phyloP scores from a whole-genome alignment of 352 stramenopile genomes.

The Pythium apleroticum region DNA sequence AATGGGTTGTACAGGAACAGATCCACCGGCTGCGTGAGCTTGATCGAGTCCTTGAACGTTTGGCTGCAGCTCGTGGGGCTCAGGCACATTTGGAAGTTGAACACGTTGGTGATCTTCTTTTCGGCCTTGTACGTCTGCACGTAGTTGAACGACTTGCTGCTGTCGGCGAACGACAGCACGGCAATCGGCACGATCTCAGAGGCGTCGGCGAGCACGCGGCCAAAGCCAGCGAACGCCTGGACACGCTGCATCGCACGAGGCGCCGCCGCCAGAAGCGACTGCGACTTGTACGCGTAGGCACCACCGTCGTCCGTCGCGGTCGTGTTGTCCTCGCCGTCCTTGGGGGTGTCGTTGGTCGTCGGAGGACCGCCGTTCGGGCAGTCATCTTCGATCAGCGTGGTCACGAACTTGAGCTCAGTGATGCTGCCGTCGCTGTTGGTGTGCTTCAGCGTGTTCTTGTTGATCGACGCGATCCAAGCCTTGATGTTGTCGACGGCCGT shows the following conservation, averaged over 20 bases:
- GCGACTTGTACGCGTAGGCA: neutral
- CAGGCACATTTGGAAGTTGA: conserved; percentile 45
- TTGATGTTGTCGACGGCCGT: conserved; percentile 39
- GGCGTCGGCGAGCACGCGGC: conserved; percentile 27
- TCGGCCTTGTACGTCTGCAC: conserved; percentile 33
- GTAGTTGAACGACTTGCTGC: conserved; percentile 36
- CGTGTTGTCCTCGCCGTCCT: neutral
- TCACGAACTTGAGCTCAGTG: conserved; percentile 29
- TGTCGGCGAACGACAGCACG: conserved; percentile 46
- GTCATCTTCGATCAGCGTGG: neutral
- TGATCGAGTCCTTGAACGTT: conserved; percentile 36
- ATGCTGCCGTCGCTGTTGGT: conserved; percentile 14
- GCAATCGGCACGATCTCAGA: conserved; percentile 17
- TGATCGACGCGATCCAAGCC: conserved; percentile 39
- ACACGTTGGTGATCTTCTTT: conserved; percentile 31
- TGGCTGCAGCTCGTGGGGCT: conserved; percentile 18
- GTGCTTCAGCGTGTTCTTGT: conserved; percentile 24
- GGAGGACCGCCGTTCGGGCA: neutral
- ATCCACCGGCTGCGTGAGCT: conserved; percentile 36
- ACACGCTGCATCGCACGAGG: conserved; percentile 34
- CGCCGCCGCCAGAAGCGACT: conserved; percentile 3
- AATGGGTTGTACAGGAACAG: conserved; percentile 73
- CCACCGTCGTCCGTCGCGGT: neutral
- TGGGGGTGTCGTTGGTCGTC: neutral
- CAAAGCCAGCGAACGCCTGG: conserved; percentile 37